These are phyloP conservation scores for Lasiodiplodia gonubiensis DNA, from an alignment of 2,329 filamentous ascomycete genomes.

Conservation along the genomic window DNA sequence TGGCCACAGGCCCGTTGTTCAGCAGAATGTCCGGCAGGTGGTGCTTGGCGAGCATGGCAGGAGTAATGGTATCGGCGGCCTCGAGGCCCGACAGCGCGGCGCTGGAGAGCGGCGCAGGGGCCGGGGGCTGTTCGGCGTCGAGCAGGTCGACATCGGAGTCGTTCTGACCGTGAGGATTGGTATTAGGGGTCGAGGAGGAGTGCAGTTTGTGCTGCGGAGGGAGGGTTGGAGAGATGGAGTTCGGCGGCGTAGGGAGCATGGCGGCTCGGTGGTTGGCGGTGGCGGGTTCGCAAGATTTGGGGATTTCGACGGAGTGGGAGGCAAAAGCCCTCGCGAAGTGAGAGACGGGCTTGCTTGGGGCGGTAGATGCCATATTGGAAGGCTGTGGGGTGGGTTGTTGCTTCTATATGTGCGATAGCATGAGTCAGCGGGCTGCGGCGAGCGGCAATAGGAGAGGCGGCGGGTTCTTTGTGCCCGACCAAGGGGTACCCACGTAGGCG, in stretches of 20 bases:
- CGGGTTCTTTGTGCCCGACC: slow-evolving; percentile 11
- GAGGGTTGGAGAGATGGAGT: slow-evolving; percentile 89
- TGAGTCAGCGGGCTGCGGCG: slow-evolving; percentile 37
- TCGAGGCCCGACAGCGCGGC: slow-evolving; percentile 66
- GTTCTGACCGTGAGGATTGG: slow-evolving; percentile 51
- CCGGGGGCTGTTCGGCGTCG: slow-evolving; percentile 59
- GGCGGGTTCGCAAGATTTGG: slow-evolving; percentile 40
- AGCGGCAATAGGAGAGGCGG: slow-evolving; percentile 25
- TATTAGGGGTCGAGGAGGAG: slow-evolving; percentile 55
- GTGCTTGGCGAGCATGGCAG: slow-evolving; percentile 82
- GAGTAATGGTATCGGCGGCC: slow-evolving; percentile 81
- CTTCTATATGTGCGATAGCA: slow-evolving; percentile 31
- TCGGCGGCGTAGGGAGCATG: slow-evolving; percentile 86
- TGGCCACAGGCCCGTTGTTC: slow-evolving; percentile 86
- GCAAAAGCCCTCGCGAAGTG: slow-evolving; percentile 50
- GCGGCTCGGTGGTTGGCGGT: slow-evolving; percentile 32
- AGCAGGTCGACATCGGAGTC: slow-evolving; percentile 89
- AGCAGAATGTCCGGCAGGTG: slow-evolving; percentile 91
- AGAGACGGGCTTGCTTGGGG: slow-evolving; percentile 44
- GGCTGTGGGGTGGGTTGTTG: slow-evolving; percentile 28
- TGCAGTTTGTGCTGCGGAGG: slow-evolving; percentile 76
- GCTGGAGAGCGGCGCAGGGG: slow-evolving; percentile 47
- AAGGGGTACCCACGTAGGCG: slow-evolving; percentile 10
- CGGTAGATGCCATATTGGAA: slow-evolving; percentile 44
- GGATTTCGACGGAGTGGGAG: slow-evolving; percentile 37